These are phyloP conservation scores for Panicum virgatum DNA, from an alignment of 202 grass and related monocot species.

Conservation along the genomic window DNA sequence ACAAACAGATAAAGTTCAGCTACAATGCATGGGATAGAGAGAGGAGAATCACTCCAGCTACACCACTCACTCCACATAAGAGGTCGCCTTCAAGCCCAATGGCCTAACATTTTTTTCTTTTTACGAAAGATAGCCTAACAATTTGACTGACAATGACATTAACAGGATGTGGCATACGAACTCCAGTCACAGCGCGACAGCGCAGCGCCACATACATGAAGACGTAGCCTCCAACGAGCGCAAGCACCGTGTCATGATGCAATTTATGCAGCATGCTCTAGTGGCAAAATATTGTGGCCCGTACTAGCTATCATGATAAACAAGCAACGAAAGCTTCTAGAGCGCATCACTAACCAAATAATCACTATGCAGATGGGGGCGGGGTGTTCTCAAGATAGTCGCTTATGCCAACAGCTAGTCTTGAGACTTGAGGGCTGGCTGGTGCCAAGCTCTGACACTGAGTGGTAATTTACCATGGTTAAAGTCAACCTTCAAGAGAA, in stretches of 20 bases:
- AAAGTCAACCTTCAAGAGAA: background rate
- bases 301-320: background rate
- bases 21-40: background rate
- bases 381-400: no score
- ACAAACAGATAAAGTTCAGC: background rate
- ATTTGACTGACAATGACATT: background rate
- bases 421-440: background rate
- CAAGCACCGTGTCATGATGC: background rate
- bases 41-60: background rate
- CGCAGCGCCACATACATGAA: background rate
- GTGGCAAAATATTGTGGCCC: background rate
- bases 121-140: background rate
- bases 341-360: background rate
- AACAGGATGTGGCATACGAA: background rate
- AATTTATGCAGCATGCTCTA: background rate
- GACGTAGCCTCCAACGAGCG: background rate
- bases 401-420: no score
- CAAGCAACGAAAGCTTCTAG: background rate
- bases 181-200: background rate
- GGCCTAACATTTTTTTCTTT: background rate
- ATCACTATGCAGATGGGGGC: no score
- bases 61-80: background rate
- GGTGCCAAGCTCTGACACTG: background rate
- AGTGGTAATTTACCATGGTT: background rate
- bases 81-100: background rate